Base-by-base conservation (phyloP, 768 basidiomycete genomes). In the Mycena sanguinolenta region DNA sequence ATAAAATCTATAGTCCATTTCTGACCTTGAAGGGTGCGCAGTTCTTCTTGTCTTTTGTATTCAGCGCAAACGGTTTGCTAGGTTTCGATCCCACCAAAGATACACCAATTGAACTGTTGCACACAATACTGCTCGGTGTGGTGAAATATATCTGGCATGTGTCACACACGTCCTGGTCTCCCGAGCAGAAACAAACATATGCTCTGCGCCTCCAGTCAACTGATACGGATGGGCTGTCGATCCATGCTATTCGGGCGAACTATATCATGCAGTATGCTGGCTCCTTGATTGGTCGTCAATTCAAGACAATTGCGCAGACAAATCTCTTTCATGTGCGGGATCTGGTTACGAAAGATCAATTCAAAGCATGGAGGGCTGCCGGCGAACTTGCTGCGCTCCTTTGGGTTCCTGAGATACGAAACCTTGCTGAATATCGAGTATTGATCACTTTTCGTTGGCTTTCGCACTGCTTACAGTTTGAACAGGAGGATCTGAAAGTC, bases 81-180 rank as follows among this genome's bases (percentile, higher is more conserved):
- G 82, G 78, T 2, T 77, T 78, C 49, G 80, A 84, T 73, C 72
- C 75, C 13, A 55, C 77, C 5, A 30, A 72, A 50, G 80, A 84
- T 74, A 83, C 82, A 0, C 82, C 84, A 14, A n/a, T n/a, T n/a
- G n/a, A n/a, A n/a, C n/a, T n/a, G n/a, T n/a, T n/a, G n/a, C n/a
- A n/a, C n/a, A n/a, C n/a, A n/a, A n/a, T n/a, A n/a, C n/a, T n/a
- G n/a, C n/a, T n/a, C n/a, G n/a, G n/a, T n/a, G n/a, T n/a, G 36
- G 78, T 80, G 27, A 86, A 86, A 67, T 86, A 86, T 72, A 34
- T 78, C 0, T 87, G 84, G 85, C 78, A 82, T 68, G 62, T 67
- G 9, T 75, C 78, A 0, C 77, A 82, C 58, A 79, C 75, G 7
- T 13, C 63, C 1, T 83, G 81, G 82, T 78, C 36, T 38, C 36